phyloP scores from a whole-genome alignment of 169 alveolate species.

The Cryptosporidium ryanae region DNA sequence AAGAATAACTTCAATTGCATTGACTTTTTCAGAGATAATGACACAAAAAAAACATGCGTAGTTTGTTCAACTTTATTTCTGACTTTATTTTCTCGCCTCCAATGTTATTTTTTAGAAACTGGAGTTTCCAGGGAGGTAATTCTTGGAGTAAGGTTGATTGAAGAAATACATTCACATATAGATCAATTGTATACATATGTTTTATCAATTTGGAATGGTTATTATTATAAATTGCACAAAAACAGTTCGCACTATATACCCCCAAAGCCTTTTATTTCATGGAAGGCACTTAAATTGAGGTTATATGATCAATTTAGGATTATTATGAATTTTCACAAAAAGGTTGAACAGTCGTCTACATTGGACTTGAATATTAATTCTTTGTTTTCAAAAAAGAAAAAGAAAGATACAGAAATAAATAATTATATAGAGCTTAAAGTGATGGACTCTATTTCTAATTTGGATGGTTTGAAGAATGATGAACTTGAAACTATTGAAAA shows the following conservation, averaged over 20 bases:
- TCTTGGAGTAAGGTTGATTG: constrained; percentile 59
- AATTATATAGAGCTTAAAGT: constrained; percentile 25
- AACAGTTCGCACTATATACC: constrained; percentile 55
- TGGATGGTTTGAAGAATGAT: neutral
- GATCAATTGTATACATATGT: constrained; percentile 8
- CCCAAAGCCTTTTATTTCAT: constrained; percentile 58
- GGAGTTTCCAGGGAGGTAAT: constrained; percentile 51
- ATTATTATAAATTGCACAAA: neutral
- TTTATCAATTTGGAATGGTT: constrained; percentile 35
- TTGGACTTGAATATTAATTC: constrained; percentile 13
- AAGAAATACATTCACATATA: constrained; percentile 30
- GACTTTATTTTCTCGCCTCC: constrained; percentile 36
- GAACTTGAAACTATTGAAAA: constrained; percentile 22
- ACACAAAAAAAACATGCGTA: constrained; percentile 6
- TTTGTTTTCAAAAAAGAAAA: neutral
- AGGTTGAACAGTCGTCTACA: constrained; percentile 12
- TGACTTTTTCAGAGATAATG: constrained; percentile 10
- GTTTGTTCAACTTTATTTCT: constrained; percentile 38
- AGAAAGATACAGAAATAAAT: constrained; percentile 37
- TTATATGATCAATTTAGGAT: constrained; percentile 46
- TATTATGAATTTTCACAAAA: constrained; percentile 33
- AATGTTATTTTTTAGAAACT: constrained; percentile 35
- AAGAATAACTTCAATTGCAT: constrained; percentile 26
- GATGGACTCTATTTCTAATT: constrained; percentile 34
- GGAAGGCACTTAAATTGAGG: constrained; percentile 41